Base-by-base conservation (phyloP, 148 eudicot genomes). In the Linanthus parryae region DNA sequence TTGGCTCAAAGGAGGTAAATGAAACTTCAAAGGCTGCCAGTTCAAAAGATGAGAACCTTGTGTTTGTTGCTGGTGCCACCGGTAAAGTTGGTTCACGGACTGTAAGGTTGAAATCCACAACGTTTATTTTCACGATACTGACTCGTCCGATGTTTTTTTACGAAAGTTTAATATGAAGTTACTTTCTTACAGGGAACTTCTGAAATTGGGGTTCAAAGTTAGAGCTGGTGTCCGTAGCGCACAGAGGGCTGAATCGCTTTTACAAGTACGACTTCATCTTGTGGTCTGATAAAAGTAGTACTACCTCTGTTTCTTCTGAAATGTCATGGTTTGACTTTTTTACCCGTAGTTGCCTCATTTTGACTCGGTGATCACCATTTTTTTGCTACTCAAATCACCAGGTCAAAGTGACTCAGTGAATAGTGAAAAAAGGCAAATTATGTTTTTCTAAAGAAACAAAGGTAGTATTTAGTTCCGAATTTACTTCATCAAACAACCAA, bases 31-130 rank as follows among this genome's bases (percentile, higher is more conserved):
- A 54, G 47, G 70, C 54, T 64, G 59, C 48, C 33, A 56, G 40
- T 33, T 39, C 65, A 31, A 73, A 75, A 61, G 83, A 73, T 51
- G 67, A 71, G 19, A 74, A 85, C 57, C 54, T 74, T 44, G 88
- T 78, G 23, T 89, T 80, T 82, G 97, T 89, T 56, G 97, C 95
- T 56, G 97, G 97, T 59, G 97, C 95, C 30, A 89, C 97, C 37
- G 97, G 97, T 60, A 77, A 48, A 85, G 97, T 89, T 62, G 97
- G 97, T 1, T 89, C 97, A 14, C 77, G 97, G 57, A 82, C 95
- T 28, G 95, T 85, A 46, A 89, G 97, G 97, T 89, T 46, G 20
- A 31, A 44, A 24, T 21, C 33, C 14, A 27, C 15, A 18, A 3
- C 24, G n/a, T n/a, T n/a, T n/a, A n/a, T n/a, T 30, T 36, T 28